Evolutionary conservation across 108 stramenopile genomes (phyloP).

Genomic region (Pseudonitzschia multiseries): DNA sequence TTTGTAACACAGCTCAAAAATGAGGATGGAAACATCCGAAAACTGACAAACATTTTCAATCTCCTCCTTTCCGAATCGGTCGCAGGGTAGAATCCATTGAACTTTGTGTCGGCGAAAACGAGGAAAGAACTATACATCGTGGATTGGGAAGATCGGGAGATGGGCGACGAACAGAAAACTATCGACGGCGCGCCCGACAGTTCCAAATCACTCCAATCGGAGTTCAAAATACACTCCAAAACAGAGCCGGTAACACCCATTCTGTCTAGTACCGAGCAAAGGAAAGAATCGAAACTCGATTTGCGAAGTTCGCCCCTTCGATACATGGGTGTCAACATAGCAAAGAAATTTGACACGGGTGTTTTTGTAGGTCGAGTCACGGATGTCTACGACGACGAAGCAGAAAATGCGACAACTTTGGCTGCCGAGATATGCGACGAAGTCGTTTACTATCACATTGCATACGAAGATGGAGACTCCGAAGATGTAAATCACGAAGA

Average conservation of each 20-base stretch:
- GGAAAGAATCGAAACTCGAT: neutral
- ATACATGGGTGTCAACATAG: slow-evolving; percentile 3
- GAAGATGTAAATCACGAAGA: slow-evolving; percentile 3
- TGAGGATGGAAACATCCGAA: neutral
- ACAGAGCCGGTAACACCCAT: no score
- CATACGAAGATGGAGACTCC: slow-evolving; percentile 5
- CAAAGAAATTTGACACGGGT: slow-evolving; percentile 1
- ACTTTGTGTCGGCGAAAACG: neutral
- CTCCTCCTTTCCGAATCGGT: neutral
- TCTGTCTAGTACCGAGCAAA: neutral
- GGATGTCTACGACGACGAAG: neutral
- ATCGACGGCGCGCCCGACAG: neutral
- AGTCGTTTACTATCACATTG: slow-evolving; percentile 8
- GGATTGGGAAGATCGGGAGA: neutral
- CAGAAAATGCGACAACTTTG: neutral
- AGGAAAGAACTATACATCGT: neutral
- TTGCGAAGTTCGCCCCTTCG: neutral
- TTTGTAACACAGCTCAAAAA: neutral
- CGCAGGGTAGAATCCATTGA: neutral
- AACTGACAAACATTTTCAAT: neutral
- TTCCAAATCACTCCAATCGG: no score
- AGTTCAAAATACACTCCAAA: no score
- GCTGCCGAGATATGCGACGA: neutral
- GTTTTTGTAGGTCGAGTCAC: neutral
- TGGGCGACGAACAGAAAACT: neutral